Evolutionary conservation across 148 eudicot species (phyloP).

Genomic region (Cornus controversa): DNA sequence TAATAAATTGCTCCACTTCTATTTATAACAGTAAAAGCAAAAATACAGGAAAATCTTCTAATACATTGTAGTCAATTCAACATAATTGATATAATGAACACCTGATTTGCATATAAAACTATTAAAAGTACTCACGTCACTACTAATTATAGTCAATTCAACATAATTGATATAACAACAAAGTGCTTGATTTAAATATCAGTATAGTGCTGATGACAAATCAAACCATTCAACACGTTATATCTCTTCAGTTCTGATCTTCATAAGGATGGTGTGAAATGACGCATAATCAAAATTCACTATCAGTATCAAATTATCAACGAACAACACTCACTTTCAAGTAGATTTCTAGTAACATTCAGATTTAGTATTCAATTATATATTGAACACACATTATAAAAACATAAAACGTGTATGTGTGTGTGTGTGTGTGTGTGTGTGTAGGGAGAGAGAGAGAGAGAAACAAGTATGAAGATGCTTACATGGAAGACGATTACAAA

Average conservation of each 20-base stretch:
- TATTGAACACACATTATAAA: neutral
- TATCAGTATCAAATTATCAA: neutral
- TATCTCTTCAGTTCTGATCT: neutral
- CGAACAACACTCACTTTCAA: neutral
- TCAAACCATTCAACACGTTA: neutral
- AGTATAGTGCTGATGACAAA: neutral
- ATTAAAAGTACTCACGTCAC: neutral
- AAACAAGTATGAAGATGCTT: neutral
- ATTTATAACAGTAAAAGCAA: neutral
- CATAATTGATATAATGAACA: neutral
- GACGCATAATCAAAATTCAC: neutral
- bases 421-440: too few species aligned
- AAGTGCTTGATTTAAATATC: neutral
- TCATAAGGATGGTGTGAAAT: neutral
- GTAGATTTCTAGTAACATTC: neutral
- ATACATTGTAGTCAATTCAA: neutral
- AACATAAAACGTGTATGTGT: too few species aligned
- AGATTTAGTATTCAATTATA: neutral
- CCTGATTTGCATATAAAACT: neutral
- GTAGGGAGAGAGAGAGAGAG: neutral
- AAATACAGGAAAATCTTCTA: too few species aligned
- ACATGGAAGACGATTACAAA: neutral
- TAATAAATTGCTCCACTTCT: too few species aligned
- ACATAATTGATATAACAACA: neutral
- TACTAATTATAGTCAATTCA: neutral